Evolutionary conservation across 345 rosid genomes (phyloP).

Genomic region (Lumnitzera littorea): DNA sequence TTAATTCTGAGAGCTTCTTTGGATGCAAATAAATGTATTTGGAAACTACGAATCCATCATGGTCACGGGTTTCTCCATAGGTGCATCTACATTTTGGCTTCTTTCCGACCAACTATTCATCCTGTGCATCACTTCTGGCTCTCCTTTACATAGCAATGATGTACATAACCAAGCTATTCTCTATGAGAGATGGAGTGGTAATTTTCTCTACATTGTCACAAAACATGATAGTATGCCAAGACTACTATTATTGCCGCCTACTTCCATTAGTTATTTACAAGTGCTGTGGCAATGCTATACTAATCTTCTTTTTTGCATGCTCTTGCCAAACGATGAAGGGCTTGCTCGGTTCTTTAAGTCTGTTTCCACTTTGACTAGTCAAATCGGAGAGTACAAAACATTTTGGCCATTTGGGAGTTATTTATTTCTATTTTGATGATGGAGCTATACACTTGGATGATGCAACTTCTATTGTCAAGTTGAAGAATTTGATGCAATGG

Average conservation of each 20-base stretch:
- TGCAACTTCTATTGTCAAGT: slow-evolving; percentile 33
- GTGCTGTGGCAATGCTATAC: slow-evolving; percentile 5
- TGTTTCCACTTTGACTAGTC: slow-evolving; percentile 9
- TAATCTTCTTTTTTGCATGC: background rate
- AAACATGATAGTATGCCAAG: slow-evolving; percentile 53
- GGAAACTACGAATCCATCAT: slow-evolving; percentile 39
- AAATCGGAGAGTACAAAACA: slow-evolving; percentile 5
- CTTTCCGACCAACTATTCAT: slow-evolving; percentile 37
- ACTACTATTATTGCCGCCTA: slow-evolving; percentile 22
- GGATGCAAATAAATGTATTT: slow-evolving; percentile 26
- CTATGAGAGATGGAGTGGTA: slow-evolving; percentile 54
- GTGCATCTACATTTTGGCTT: slow-evolving; percentile 61
- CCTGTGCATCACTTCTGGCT: slow-evolving; percentile 76
- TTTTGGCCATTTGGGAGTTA: slow-evolving; percentile 77
- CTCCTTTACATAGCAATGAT: slow-evolving; percentile 66
- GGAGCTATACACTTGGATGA: slow-evolving; percentile 77
- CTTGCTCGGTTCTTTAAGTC: slow-evolving; percentile 13
- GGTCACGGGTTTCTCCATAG: slow-evolving; percentile 75
- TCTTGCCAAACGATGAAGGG: slow-evolving; percentile 1
- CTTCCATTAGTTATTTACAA: slow-evolving; percentile 27
- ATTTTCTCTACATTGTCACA: slow-evolving; percentile 61
- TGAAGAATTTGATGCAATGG: slow-evolving; percentile 45
- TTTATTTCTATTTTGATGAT: slow-evolving; percentile 51
- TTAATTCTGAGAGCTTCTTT: background rate
- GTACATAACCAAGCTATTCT: slow-evolving; percentile 50